These are phyloP conservation scores for Henckelia pumila DNA, from an alignment of 257 asterid species.

Conservation along the genomic window DNA sequence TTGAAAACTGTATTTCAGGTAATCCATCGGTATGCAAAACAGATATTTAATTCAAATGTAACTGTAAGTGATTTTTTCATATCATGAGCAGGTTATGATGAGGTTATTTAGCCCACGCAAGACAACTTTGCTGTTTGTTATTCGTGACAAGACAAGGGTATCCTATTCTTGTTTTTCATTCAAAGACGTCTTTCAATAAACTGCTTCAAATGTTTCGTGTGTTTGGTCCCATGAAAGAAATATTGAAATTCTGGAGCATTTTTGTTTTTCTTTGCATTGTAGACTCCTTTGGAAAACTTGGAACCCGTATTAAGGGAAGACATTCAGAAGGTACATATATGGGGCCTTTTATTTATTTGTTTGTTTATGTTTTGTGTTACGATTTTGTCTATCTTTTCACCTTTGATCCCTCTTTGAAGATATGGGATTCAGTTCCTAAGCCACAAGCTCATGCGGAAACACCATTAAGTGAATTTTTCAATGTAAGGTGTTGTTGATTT, in stretches of 20 bases:
- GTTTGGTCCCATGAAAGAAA: conserved; percentile 22
- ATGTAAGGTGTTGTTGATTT: conserved; percentile 60
- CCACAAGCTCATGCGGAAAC: conserved; percentile 88
- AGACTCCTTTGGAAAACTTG: conserved; percentile 97
- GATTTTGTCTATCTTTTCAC: conserved; percentile 21
- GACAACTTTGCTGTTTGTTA: conserved; percentile 91
- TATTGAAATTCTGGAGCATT: conserved; percentile 17
- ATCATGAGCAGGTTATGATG: conserved; percentile 80
- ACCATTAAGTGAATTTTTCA: conserved; percentile 88
- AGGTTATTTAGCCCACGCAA: conserved; percentile 94
- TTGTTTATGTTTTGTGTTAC: conserved; percentile 17
- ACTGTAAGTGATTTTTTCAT: conserved; percentile 27
- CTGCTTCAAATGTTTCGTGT: conserved; percentile 18
- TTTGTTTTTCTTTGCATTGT: conserved; percentile 26
- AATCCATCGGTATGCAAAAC: conserved; percentile 14
- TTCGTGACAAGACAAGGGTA: conserved; percentile 97
- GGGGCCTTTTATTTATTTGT: conserved; percentile 19
- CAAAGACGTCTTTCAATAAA: conserved; percentile 1
- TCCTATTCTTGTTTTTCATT: conserved; percentile 26
- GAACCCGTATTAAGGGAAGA: conserved; percentile 98
- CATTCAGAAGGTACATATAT: conserved; percentile 71
- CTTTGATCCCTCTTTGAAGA: conserved; percentile 39
- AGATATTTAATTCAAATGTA: conserved; percentile 11
- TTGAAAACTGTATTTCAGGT: conserved; percentile 96
- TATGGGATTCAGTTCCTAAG: conserved; percentile 97